Evolutionary conservation across 805 yeast genomes (phyloP), one percentile per base, ranked within the genome.

Genomic region (Ogataea angusta): DNA sequence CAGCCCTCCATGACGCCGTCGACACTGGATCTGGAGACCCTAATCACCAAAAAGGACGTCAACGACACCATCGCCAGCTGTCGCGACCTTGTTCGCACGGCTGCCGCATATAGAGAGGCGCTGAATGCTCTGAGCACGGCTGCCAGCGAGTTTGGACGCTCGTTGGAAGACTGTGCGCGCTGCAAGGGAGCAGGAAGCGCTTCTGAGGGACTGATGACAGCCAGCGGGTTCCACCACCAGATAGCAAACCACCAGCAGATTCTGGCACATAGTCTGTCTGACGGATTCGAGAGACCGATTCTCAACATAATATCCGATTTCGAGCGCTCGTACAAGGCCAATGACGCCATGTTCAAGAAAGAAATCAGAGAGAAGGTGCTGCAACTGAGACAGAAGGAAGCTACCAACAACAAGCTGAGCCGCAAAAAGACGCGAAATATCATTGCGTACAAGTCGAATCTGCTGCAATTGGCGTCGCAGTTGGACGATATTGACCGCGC

Each of bases 241-340:
- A 73, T 85, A 14, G 80, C 91, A 0, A 86, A 85, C 57, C 93
- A 86, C 56, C 83, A 84, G 46, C 81, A 80, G 46, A 76, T 88
- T 10, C 67, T 88, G 49, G 73, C 87, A 12, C 67, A 78, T 38
- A 63, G 79, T 33, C 59, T 87, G 2, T 62, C 66, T n/a, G 55
- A 68, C n/a, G 68, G 73, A 24, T 76, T 87, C 52, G 78, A 73
- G 39, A 66, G 59, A 12, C 85, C 87, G 0, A 63, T 84, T 25
- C 47, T 51, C 10, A 57, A 62, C 5, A 73, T 74, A 27, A 66
- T 77, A 12, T 65, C 60, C 5, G 60, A 62, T 10, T 77, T 82
- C 48, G 62, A 69, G 35, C 47, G 55, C 10, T 66, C 68, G n/a
- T 68, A 74, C 23, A 58, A 62, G 17, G 56, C 60, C 10, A 73